Evolutionary conservation across 2,329 filamentous ascomycete genomes (phyloP), one percentile per base, ranked within the genome.

Genomic region (Rutstroemia sydowiana): DNA sequence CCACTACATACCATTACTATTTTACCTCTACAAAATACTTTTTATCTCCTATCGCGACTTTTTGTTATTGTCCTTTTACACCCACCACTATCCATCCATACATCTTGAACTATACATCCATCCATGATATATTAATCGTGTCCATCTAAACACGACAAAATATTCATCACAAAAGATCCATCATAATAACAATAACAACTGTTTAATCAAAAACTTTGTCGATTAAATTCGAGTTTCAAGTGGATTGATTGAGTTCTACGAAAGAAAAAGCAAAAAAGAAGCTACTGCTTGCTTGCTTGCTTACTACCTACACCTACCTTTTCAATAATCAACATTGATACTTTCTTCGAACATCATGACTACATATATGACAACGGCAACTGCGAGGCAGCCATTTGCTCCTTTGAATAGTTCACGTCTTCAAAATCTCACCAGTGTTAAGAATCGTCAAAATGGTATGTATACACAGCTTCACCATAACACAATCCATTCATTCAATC

Each of bases 401-500:
- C 84, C 84, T 45, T 75, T 91, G 50, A 81, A 87, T 65, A 76
- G 75, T 61, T 73, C 82, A 52, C 81, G 87, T 60, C 75, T 91
- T 23, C 84, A 88, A 68, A 81, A 75, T 58, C 73, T 92, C 62
- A 84, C 82, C 23, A 88, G 82, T 70, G 71, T 84, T 46, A 92
- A 90, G 75, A 91, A 91, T 69, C 76, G 83, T 68, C 87, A 91
- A 66, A 84, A 84, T 74, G 77, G 81, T 85, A 77, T 60, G 59
- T 85, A 77, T 60, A 58, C 55, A 45, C 18, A 51, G 2, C 18
- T 48, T n/a, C 31, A 39, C 28, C 48, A 44, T 49, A 4, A 48
- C 39, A 36, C 13, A 48, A 32, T 18, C 7, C 30, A 16, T 26
- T 26, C 23, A 11, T 18, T 11, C 30, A 16, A 36, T 26, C 23